Base-by-base conservation (phyloP, 345 rosid genomes). In the Camelina laxa region DNA sequence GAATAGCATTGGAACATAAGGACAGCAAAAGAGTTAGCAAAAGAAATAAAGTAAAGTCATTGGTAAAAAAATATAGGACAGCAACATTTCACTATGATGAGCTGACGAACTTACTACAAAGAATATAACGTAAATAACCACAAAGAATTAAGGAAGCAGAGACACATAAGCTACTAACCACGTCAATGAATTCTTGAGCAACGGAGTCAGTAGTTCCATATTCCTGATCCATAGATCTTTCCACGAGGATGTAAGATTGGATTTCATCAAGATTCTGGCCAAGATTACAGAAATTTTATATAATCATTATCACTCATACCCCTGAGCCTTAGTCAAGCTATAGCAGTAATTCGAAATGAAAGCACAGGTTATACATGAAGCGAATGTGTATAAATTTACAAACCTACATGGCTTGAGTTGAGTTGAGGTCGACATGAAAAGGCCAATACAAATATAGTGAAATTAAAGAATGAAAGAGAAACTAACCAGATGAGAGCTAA, bases 241-340 rank as follows among this genome's bases (percentile, higher is more conserved):
- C 93, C 57, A 88, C 87, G 9, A 94, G 86, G 75, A 91, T 90
- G 77, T 92, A 94, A 0, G 93, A 81, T 59, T 94, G 93, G 81
- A 94, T 88, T 83, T 90, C 97, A 84, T 91, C 98, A 70, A 94
- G 88, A 75, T 75, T 80, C 97, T 94, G 87, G 83, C 65, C 9
- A 76, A 76, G 30, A 66, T 63, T 53, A 38, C 75, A 75, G 16
- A 39, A 63, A 80, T 55, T 19, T 49, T 44, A 27, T 7, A 31
- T 17, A 59, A 33, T 4, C 48, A 56, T 22, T 42, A 11, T 45
- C 55, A 69, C 56, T 7, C 41, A 11, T 31, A 12, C 13, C 7
- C 38, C 9, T 35, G 38, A 10, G 41, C 12, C 20, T 10, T 8
- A 9, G 36, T 50, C 14, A 38, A 24, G 9, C 5, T 3, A 22